A percentile compares a stretch with the other conserved stretches of the same genome.
Conservation (phyloP, 805 yeast species). For the Brettanomyces naardenensis region DNA sequence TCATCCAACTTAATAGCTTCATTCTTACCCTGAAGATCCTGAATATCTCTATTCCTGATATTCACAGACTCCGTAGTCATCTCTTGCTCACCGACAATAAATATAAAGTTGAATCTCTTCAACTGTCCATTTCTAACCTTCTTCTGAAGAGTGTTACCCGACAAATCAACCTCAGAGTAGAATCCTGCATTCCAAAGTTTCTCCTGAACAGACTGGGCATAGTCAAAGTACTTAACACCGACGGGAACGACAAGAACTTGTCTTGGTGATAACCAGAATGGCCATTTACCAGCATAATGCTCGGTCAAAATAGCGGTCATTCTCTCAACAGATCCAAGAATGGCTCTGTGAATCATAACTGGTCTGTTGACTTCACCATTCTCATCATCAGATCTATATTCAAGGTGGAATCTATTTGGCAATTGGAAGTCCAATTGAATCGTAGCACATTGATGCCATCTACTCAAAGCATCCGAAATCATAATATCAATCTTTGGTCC, state of each 20-base stretch:
- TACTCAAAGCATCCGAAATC: conserved; percentile 87
- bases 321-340: conserved; percentile 96
- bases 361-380: conserved; percentile 69
- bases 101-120: conserved; percentile 89
- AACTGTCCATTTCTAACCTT: conserved; percentile 96
- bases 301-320: conserved; percentile 98
- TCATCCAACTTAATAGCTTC: conserved; percentile 68
- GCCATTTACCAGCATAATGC: conserved; percentile 99
- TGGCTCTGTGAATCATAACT: conserved; percentile 99
- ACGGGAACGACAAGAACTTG: conserved; percentile 95
- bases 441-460: conserved; percentile 99
- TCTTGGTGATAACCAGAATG: conserved; percentile 99
- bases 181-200: conserved; percentile 64
- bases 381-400: conserved; percentile 67
- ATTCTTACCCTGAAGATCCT: conserved; percentile 87
- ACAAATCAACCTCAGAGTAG: conserved; percentile 86
- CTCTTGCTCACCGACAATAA: conserved; percentile 96
- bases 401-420: conserved; percentile 87
- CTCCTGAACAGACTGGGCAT: conserved; percentile 77
- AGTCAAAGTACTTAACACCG: conserved; percentile 86
- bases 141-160: conserved; percentile 96
- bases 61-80: conserved; percentile 73
- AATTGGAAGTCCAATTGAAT: conserved; percentile 98
- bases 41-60: conserved; percentile 93
- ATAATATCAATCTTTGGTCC: conserved; percentile 95